phyloP scores from a whole-genome alignment of 805 yeast genomes.

The Wickerhamomyces bovis region DNA sequence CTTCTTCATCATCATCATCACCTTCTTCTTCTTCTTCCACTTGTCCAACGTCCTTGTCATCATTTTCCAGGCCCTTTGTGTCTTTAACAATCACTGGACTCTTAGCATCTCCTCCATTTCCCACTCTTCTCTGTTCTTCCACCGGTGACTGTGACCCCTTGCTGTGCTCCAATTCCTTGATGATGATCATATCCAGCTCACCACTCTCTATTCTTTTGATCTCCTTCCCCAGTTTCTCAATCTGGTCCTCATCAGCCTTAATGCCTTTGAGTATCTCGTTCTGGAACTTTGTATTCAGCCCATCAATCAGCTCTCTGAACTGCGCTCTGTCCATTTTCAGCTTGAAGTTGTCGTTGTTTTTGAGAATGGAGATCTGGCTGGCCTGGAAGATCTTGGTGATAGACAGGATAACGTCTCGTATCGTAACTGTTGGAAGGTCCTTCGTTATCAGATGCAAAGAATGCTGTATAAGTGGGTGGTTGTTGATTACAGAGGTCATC shows the following conservation, averaged over 20 bases:
- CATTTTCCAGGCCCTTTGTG: slow-evolving; percentile 6
- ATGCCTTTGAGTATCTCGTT: slow-evolving; percentile 6
- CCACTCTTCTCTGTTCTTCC: neutral
- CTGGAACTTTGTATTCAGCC: slow-evolving; percentile 8
- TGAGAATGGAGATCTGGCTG: slow-evolving; percentile 18
- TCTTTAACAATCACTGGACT: neutral
- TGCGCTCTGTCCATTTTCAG: slow-evolving; percentile 13
- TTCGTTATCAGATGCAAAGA: slow-evolving; percentile 1
- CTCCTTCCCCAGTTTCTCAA: slow-evolving; percentile 9
- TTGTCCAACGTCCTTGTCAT: slow-evolving; percentile 4
- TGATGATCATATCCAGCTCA: slow-evolving; percentile 13
- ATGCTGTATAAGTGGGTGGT: slow-evolving; percentile 10
- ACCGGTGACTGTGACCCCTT: slow-evolving; percentile 1
- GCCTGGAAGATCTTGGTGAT: slow-evolving; percentile 20
- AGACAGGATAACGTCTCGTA: slow-evolving; percentile 20
- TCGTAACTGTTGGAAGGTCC: slow-evolving; percentile 7
- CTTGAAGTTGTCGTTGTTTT: slow-evolving; percentile 22
- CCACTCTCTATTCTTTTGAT: slow-evolving; percentile 18
- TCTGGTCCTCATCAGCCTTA: slow-evolving; percentile 11
- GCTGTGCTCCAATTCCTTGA: slow-evolving; percentile 8
- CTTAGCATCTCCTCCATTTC: neutral
- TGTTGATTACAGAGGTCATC: slow-evolving; percentile 19
- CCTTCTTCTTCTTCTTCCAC: slow-evolving; percentile 6
- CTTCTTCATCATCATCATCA: neutral
- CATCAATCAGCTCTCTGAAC: slow-evolving; percentile 14